Base-by-base conservation (phyloP, 768 basidiomycete species). In the Suillus weaverae region DNA sequence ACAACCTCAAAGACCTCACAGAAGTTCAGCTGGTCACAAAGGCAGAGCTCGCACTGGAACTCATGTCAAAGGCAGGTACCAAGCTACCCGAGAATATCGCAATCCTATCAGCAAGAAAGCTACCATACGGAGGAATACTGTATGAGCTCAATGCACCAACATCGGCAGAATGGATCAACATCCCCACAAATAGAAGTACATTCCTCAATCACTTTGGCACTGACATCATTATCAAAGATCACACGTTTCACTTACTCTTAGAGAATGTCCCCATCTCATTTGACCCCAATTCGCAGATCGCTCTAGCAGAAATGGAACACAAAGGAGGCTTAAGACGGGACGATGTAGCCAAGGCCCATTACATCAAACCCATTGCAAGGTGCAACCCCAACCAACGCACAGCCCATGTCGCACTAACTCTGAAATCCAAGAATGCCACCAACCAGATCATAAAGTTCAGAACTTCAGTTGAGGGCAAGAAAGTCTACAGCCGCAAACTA, bases 371-470 rank as follows among this genome's bases (percentile, higher is more conserved):
- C 0, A 20, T 64, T 32, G 63, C 2, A 64, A 1, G 16, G 43
- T 60, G 74, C 1, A 9, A 13, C 0, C 36, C 39, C 7, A 59
- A 54, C 1, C 79, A 78, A 57, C 54, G 57, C 2, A 61, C 63
- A 0, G 74, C 74, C 1, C 72, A 76, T 59, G 54, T 70, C 0
- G 68, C 76, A 20, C 48, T 78, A 3, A 64, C 61, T 0, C 69
- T 78, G 61, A 44, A 14, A 14, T 7, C 43, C 63, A 7, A 62
- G 39, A 16, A 70, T 20, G 55, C 62, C 16, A 73, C 74, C 13
- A 78, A 78, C 66, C 20, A 41, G 1, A 68, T 66, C 4, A 67
- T 77, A 11, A 4, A 44, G 26, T 36, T 68, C 4, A 71, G 76
- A 0, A 54, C 73, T 3, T 64, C 63, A 14, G 53, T 76, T 3